Percentiles rank a stretch among this genome's conserved stretches.
phyloP scores from a whole-genome alignment of 169 alveolate species.

The Cystoisospora suis region DNA sequence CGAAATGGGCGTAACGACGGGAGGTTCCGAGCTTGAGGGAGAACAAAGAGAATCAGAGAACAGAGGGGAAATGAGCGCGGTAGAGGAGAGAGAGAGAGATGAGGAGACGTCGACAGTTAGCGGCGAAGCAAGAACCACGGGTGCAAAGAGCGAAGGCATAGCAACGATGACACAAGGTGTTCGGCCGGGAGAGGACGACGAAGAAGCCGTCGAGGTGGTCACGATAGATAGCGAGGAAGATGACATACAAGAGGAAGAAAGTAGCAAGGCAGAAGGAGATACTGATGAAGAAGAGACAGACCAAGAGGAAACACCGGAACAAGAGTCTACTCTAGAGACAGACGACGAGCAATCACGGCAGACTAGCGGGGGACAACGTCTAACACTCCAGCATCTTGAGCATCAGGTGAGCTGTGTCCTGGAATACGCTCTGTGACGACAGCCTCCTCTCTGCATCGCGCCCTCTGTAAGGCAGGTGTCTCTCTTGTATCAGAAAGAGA shows the following conservation, averaged over 20 bases:
- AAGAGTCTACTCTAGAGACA: neutral
- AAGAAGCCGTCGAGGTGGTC: neutral
- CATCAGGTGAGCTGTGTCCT: slow-evolving; percentile 38
- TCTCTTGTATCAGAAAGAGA: too few relatives aligned
- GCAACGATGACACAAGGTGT: neutral
- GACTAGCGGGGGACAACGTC: neutral
- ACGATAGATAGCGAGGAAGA: neutral
- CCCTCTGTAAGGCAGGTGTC: too few relatives aligned
- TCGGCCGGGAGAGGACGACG: too few relatives aligned
- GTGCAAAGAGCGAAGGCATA: neutral
- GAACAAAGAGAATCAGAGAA: neutral
- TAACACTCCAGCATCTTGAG: neutral
- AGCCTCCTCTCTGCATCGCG: too few relatives aligned
- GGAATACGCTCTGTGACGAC: too few relatives aligned
- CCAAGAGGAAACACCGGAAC: neutral
- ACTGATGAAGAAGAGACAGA: neutral
- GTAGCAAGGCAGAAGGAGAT: neutral
- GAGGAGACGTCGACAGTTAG: neutral
- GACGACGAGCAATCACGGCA: neutral
- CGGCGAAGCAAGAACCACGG: neutral
- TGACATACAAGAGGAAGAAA: neutral
- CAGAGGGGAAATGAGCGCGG: neutral
- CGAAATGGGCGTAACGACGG: neutral
- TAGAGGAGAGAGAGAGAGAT: neutral
- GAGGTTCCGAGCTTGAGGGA: neutral